Conservation (phyloP, 2,329 filamentous ascomycete genomes). For the Myotisia sp. region DNA sequence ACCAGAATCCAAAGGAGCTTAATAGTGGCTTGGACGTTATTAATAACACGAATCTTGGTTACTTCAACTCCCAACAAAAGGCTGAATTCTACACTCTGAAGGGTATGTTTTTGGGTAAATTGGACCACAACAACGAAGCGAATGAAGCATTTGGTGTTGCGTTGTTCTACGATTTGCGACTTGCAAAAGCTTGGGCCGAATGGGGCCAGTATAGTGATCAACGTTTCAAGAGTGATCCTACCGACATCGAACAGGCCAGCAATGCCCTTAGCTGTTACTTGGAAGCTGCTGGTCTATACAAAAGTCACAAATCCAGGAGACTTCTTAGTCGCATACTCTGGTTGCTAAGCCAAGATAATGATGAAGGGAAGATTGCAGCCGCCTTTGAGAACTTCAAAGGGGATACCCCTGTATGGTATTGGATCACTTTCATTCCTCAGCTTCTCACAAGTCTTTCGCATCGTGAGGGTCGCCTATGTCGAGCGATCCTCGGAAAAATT, state of each 20-base stretch:
- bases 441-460: conserved; percentile 81
- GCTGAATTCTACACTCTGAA: conserved; percentile 98
- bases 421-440: conserved; percentile 98
- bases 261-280: conserved; percentile 93
- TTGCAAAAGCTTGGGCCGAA: conserved; percentile 96
- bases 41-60: conserved; percentile 98
- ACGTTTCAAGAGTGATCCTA: conserved; percentile 81
- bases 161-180: conserved; percentile 84
- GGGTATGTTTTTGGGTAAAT: conserved; percentile 96
- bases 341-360: conserved; percentile 85
- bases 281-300: conserved; percentile 90
- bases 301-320: conserved; percentile 91
- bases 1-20: conserved; percentile 86
- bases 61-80: conserved; percentile 91
- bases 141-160: conserved; percentile 91
- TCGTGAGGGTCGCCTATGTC: conserved; percentile 76
- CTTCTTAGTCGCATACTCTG: conserved; percentile 85
- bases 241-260: conserved; percentile 66
- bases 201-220: conserved; percentile 98
- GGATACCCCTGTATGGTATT: conserved; percentile 96
- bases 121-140: conserved; percentile 78
- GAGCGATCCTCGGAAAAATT: conserved; percentile 77
- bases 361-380: conserved; percentile 64
- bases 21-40: conserved; percentile 92
- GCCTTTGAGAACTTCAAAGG: conserved; percentile 96